Conservation (phyloP, 176 grass and related monocot genomes). For the Oryza meyeriana region DNA sequence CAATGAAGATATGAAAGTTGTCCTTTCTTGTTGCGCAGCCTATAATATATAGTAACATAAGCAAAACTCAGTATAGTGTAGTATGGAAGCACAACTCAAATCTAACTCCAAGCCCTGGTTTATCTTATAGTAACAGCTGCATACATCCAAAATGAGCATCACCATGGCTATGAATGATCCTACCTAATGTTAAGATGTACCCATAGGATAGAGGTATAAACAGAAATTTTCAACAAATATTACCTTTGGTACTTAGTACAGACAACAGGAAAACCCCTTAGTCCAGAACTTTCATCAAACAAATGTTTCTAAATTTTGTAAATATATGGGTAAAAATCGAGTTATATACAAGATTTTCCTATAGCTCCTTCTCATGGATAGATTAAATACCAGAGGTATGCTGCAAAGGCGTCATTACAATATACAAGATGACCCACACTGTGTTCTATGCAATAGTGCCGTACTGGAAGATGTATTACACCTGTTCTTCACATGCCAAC, state of each 20-base stretch:
- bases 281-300: neutral
- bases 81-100: neutral
- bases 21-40: conserved; percentile 90
- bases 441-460: too few species aligned
- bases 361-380: too few species aligned
- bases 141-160: neutral
- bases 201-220: conserved; percentile 1
- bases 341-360: too few species aligned
- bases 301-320: conserved; percentile 15
- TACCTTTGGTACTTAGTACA: neutral
- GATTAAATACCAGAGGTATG: too few species aligned
- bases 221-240: neutral
- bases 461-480: too few species aligned
- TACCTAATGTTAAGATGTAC: neutral
- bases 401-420: too few species aligned
- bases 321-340: conserved; percentile 8
- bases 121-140: neutral
- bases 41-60: conserved; percentile 36
- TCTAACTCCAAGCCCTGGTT: neutral
- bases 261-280: neutral
- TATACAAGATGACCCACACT: too few species aligned
- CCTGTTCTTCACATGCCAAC: too few species aligned
- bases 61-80: conserved; percentile 20
- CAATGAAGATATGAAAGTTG: conserved; percentile 85
- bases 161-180: neutral